Evolutionary conservation across 805 yeast species (phyloP), one percentile per base, ranked within the genome.

Genomic region (Teunomyces aglyptinius): DNA sequence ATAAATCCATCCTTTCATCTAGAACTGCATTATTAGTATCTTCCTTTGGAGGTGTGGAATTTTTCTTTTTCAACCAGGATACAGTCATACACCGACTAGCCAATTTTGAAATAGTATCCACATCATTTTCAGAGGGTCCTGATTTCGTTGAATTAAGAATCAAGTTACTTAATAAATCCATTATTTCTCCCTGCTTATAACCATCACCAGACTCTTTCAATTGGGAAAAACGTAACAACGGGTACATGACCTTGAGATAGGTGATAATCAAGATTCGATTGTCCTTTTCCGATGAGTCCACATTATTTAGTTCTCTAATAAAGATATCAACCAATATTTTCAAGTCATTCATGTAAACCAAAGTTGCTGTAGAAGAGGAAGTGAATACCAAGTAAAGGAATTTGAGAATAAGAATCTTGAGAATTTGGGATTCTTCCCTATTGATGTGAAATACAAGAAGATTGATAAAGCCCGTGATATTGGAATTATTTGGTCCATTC

Each of bases 281-380:
- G 45, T 87, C 80, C 32, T 80, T 79, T 16, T 78, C 79, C 10
- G 73, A 76, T 44, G 65, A 72, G 18, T 90, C 79, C 34, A 89
- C 64, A 57, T 91, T 83, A 53, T 78, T 78, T 45, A 92, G 70
- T 59, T 91, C 96, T 44, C 98, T 70, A 1, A 91, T 73, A 44
- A 91, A 73, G 7, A 91, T 90, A 58, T 89, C 96, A 11, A 86
- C 82, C 47, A 91, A 76, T 5, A 91, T 95, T 55, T 85, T 83
- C 48, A 91, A 67, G 61, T 91, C 98, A 57, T 91, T 91, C 50
- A 88, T 71, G 60, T 91, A 91, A 41, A 89, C 80, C 55, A 84
- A 74, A 48, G 84, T 86, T 44, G 78, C 71, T 0, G 95, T 84
- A 31, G 68, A 67, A 5, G 83, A 73, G 3, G 83, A 79, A 2